Evolutionary conservation across 192 early-diverging fungal species (phyloP).

Genomic region (Geranomyces michiganensis): DNA sequence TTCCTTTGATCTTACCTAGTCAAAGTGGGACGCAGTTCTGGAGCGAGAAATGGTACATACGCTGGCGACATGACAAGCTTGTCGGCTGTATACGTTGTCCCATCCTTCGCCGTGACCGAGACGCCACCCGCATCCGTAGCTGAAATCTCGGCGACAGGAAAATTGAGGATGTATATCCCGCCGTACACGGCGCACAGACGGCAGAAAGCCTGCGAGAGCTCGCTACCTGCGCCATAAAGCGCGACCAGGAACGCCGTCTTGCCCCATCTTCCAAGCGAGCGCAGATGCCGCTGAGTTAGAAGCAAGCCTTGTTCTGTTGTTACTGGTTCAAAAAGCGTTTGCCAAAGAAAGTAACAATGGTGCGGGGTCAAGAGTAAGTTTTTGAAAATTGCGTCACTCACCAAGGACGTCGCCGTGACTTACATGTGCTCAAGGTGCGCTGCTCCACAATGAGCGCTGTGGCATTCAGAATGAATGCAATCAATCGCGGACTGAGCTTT

Average conservation of each 20-base stretch:
- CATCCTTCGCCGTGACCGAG: constrained; percentile 14
- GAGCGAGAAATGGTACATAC: constrained; percentile 5
- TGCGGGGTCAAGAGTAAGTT: no score
- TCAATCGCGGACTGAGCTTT: constrained; percentile 27
- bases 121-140: not conserved
- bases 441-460: constrained; percentile 33
- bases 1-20: constrained; percentile 1
- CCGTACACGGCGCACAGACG: constrained; percentile 87
- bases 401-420: no score
- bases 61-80: constrained; percentile 19
- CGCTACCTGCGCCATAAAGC: constrained; percentile 87
- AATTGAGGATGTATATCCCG: constrained; percentile 82
- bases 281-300: constrained; percentile 66
- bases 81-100: constrained; percentile 12
- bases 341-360: no score
- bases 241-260: constrained; percentile 78
- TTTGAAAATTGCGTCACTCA: no score
- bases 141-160: constrained; percentile 43
- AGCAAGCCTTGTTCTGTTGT: constrained; percentile 68
- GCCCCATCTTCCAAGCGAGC: constrained; percentile 84
- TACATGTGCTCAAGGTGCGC: not conserved
- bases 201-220: constrained; percentile 90
- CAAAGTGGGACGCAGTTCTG: not conserved
- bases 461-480: constrained; percentile 39
- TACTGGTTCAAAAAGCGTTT: constrained; percentile 37